Conservation (phyloP, 2,329 filamentous ascomycete species). For the Penicillium sp. region DNA sequence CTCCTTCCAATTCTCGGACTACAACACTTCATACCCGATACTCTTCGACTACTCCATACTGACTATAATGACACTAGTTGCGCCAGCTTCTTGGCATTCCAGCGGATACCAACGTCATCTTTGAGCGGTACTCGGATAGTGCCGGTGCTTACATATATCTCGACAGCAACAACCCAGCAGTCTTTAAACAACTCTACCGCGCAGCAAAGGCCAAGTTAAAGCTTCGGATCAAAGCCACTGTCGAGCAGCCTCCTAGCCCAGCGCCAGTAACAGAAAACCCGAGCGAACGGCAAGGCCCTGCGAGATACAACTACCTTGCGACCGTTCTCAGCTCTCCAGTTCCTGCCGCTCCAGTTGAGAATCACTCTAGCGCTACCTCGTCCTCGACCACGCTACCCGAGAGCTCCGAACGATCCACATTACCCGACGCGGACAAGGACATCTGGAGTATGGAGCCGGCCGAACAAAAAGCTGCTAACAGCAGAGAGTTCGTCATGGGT, state of each 20-base stretch:
- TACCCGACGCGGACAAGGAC: slow-evolving; percentile 14
- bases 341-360: slow-evolving; percentile 24
- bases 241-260: slow-evolving; percentile 31
- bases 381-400: slow-evolving; percentile 16
- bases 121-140: slow-evolving; percentile 96
- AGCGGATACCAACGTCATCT: slow-evolving; percentile 64
- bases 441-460: slow-evolving; percentile 12
- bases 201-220: slow-evolving; percentile 98
- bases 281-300: slow-evolving; percentile 25
- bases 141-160: slow-evolving; percentile 80
- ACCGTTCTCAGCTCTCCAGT: slow-evolving; percentile 45
- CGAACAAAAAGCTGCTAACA: slow-evolving; percentile 24
- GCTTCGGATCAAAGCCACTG: slow-evolving; percentile 80
- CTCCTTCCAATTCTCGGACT: background rate
- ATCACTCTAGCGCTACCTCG: slow-evolving; percentile 15
- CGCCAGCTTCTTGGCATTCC: slow-evolving; percentile 70
- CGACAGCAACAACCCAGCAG: slow-evolving; percentile 74
- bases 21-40: background rate
- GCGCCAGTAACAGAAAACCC: slow-evolving; percentile 21
- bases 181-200: slow-evolving; percentile 96
- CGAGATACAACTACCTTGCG: slow-evolving; percentile 47
- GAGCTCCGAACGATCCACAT: slow-evolving; percentile 12
- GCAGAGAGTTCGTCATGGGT: slow-evolving; percentile 35
- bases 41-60: slow-evolving; percentile 27
- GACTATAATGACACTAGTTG: slow-evolving; percentile 59